phyloP scores from a whole-genome alignment of 176 grass and related monocot species.

The Elymus sibiricus region DNA sequence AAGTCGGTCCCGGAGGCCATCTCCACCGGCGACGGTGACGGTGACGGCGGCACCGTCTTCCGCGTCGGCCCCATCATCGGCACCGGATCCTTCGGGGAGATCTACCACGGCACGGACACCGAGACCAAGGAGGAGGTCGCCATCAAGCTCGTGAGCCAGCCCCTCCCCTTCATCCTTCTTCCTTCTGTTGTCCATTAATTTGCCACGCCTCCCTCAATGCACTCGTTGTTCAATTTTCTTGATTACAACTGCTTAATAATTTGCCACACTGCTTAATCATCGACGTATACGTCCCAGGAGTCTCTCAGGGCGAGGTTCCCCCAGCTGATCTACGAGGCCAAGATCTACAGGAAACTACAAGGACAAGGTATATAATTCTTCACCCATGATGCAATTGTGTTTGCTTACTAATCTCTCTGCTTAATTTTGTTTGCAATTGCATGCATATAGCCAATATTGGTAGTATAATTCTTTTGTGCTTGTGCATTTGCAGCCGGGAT shows the following conservation, averaged over 20 bases:
- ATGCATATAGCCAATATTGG: too few relatives aligned
- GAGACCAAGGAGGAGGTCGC: conserved; percentile 85
- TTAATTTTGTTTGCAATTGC: neutral
- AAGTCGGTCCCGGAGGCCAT: neutral
- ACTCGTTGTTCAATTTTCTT: neutral
- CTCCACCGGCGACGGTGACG: neutral
- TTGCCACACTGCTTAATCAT: neutral
- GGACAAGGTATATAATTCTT: neutral
- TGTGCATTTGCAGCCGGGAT: neutral
- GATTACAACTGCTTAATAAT: neutral
- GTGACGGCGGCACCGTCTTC: conserved; percentile 35
- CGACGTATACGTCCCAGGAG: neutral
- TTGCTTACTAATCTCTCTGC: neutral
- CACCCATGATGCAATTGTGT: neutral
- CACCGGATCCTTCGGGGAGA: conserved; percentile 72
- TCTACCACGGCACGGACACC: conserved; percentile 74
- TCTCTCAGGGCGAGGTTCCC: neutral
- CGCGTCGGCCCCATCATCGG: conserved; percentile 66
- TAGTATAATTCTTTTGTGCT: too few relatives aligned
- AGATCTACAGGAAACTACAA: neutral
- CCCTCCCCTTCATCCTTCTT: neutral
- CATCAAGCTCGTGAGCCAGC: conserved; percentile 74
- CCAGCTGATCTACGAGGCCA: neutral
- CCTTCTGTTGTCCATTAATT: neutral
- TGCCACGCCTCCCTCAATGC: neutral